A percentile compares a stretch with the other conserved stretches of the same genome.
These are phyloP conservation scores for Elongisporangium anandrum DNA, from an alignment of 352 stramenopile genomes.

Conservation along the genomic window DNA sequence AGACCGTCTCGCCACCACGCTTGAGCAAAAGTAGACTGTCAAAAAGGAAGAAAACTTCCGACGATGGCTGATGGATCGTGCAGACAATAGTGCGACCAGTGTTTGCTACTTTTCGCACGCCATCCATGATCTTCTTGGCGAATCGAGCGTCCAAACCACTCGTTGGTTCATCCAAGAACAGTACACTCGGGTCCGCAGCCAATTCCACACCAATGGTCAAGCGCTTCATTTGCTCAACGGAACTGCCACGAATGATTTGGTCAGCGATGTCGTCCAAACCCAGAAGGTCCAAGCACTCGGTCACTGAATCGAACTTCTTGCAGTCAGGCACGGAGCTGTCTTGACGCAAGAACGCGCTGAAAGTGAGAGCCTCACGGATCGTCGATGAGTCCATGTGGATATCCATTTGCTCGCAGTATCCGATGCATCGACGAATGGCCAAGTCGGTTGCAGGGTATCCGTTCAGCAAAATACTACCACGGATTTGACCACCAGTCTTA, in stretches of 20 bases:
- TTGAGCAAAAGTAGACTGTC: constrained; percentile 71
- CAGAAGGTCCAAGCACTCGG: constrained; percentile 21
- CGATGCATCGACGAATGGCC: no score
- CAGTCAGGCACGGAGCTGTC: constrained; percentile 19
- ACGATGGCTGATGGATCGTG: constrained; percentile 85
- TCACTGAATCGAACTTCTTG: constrained; percentile 24
- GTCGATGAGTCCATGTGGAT: no score
- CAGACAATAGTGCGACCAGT: constrained; percentile 76
- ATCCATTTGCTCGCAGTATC: no score
- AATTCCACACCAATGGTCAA: constrained; percentile 54
- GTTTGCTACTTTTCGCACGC: constrained; percentile 80
- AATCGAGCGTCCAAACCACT: constrained; percentile 79
- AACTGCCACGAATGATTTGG: constrained; percentile 31
- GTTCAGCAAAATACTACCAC: no score
- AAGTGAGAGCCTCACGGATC: constrained; percentile 70
- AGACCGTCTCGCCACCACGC: constrained; percentile 31
- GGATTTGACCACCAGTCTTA: no score
- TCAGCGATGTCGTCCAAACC: constrained; percentile 18
- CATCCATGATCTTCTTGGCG: constrained; percentile 80
- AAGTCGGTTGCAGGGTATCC: no score
- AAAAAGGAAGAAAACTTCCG: constrained; percentile 80
- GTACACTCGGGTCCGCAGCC: constrained; percentile 70
- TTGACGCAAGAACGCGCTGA: constrained; percentile 59
- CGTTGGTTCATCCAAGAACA: constrained; percentile 84
- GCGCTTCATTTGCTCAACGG: constrained; percentile 42